Base-by-base conservation (phyloP, 768 basidiomycete species). In the Leccinum olivaceopallidum region DNA sequence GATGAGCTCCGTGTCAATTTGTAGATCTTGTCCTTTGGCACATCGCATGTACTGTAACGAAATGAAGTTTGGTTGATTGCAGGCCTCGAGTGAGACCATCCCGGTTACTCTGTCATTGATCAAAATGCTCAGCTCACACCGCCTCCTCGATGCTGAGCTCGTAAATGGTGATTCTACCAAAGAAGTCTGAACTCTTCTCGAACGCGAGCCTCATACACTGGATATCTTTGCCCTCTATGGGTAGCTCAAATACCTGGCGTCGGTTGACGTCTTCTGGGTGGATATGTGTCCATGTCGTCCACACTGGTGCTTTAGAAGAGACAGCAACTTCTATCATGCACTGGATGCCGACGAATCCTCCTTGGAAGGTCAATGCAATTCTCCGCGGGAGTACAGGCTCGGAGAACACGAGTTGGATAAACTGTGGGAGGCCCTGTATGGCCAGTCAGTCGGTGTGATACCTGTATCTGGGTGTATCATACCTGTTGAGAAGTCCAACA, bases 401-500 rank as follows among this genome's bases (percentile, higher is more conserved):
- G 10, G 67, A 53, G 65, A 93, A 94, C 4, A 73, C 72, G 28
- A 92, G 73, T 56, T 90, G 89, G 62, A 94, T 82, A 64, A 78
- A 86, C 75, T 93, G 92, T 1, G 90, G 90, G 12, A 86, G 78
- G 24, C 90, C 90, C 92, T 93, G 65, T n/a, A 49, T 26, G 42
- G 28, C 53, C 13, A 24, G 53, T 69, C 54, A 63, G 65, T 57
- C 48, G 14, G 57, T 56, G 20, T 12, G 37, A n/a, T 53, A 10
- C 36, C n/a, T n/a, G 12, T 32, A 12, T 6, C 60, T 50, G 14
- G 55, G 47, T 60, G 62, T 59, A 61, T 57, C 54, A 51, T 60
- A 89, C 90, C 81, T 89, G 88, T 72, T 87, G 86, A 16, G 90
- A 92, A 24, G 89, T 87, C 90, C 91, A 93, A 71, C 91, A 93